Base-by-base conservation (phyloP, 2,329 filamentous ascomycete genomes). In the Septoria petroselini region DNA sequence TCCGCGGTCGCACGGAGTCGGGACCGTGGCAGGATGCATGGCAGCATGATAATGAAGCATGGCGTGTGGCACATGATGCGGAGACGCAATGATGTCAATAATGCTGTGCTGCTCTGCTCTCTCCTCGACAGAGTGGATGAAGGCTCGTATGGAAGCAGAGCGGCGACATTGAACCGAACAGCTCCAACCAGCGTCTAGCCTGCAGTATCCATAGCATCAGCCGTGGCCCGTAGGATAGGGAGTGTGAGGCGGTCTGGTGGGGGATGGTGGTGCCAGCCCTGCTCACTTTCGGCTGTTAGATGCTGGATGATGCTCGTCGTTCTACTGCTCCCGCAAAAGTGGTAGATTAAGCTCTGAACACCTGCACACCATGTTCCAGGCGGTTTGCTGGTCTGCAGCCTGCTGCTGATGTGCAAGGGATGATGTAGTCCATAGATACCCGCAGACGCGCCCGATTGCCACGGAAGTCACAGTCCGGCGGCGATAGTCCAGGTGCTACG, bases 341-440 rank as follows among this genome's bases (percentile, higher is more conserved):
- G 42, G 33, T 35, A 35, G 42, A 38, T 35, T 38, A 45, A 45
- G 42, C 42, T 37, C 42, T 34, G 42, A 19, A 45, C 30, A 35
- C 33, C 21, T 35, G 21, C 37, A 31, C 42, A 45, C n/a, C 41
- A 43, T 45, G 42, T 38, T 45, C 31, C 42, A 45, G 41, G 27
- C 11, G 18, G 19, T 37, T 30, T 45, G 31, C 31, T 45, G 8
- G 25, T n/a, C 17, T 18, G 29, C 15, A 43, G 30, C 14, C 27
- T 34, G 41, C 29, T 23, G 19, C 21, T n/a, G 18, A 9, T 8
- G 9, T 38, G 34, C 34, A 38, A 38, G 34, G 42, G n/a, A n/a
- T n/a, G n/a, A n/a, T n/a, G n/a, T n/a, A 45, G 42, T 17, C 19
- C 42, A 45, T 45, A 30, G 42, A 45, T 45, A 45, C 33, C 42